Evolutionary conservation across 495 filamentous ascomycete genomes (phyloP), one percentile per base, ranked within the genome.

Genomic region (Penicillium flavigenum): DNA sequence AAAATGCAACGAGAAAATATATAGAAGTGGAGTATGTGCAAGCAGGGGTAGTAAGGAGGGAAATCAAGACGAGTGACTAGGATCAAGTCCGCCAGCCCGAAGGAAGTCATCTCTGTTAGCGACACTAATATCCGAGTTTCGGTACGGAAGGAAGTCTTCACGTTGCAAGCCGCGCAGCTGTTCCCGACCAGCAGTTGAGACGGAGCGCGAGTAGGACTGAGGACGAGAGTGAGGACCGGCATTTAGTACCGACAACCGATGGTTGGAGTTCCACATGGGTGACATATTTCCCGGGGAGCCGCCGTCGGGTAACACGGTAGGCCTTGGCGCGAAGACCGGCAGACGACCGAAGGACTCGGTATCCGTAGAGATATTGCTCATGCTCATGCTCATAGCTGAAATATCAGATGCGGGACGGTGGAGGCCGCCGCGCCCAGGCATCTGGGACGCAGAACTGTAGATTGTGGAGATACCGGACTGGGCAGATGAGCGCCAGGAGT

Each of bases 101-200:
- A 74, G 43, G 54, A 76, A 76, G 31, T 76, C 74, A 3, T 77
- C 73, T 45, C 72, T 58, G 70, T 73, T 72, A 55, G 73, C 72
- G n/a, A 60, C 57, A 57, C 72, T 77, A 32, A 77, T 63, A 61
- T 77, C 74, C 42, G 74, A 73, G 51, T 75, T 75, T 34, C 73
- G 73, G 51, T 76, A 77, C 48, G 67, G 74, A 31, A 64, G 61
- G 57, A 72, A 51, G 32, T 75, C 73, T 44, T 76, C 73, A 8
- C 74, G 70, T 10, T 71, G 67, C 24, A 77, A 56, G 24, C 75
- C 70, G 39, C 69, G 72, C 44, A 75, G 39, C 55, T 74, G 70
- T 48, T 76, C 72, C 7, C 73, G 54, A 8, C 70, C 73, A 11
- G 57, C 63, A 4, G 67, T 73, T 6, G 72, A 76, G 17, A 73